phyloP scores from a whole-genome alignment of 2,329 filamentous ascomycete genomes.

The Aspergillus thermomutatus region DNA sequence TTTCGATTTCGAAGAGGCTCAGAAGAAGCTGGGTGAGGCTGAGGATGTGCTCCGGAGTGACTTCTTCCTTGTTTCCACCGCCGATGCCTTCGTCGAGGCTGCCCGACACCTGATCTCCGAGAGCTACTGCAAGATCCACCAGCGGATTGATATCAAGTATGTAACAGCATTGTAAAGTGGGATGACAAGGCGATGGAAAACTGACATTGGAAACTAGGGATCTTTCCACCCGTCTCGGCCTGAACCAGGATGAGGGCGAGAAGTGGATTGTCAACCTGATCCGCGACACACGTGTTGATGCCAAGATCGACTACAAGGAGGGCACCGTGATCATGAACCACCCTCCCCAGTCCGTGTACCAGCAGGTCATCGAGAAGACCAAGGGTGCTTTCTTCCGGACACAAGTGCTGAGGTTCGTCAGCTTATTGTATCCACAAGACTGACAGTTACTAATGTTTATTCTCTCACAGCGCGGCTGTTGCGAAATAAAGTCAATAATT shows the following conservation, averaged over 20 bases:
- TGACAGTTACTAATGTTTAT: slow-evolving; percentile 7
- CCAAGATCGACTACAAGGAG: slow-evolving; percentile 99
- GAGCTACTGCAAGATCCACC: slow-evolving; percentile 99
- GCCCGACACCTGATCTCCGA: slow-evolving; percentile 96
- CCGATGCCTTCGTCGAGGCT: slow-evolving; percentile 87
- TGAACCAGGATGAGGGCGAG: slow-evolving; percentile 93
- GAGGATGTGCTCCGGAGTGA: slow-evolving; percentile 89
- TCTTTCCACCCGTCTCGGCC: slow-evolving; percentile 82
- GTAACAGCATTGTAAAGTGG: slow-evolving; percentile 24
- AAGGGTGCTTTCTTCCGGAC: slow-evolving; percentile 99
- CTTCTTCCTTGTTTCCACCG: slow-evolving; percentile 86
- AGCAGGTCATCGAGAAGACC: slow-evolving; percentile 98
- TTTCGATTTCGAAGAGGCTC: slow-evolving; percentile 96
- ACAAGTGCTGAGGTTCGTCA: slow-evolving; percentile 70
- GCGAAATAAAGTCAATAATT: slow-evolving; percentile 42
- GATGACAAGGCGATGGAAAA: neutral
- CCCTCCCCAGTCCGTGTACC: slow-evolving; percentile 95
- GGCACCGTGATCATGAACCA: slow-evolving; percentile 99
- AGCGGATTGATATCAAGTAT: slow-evolving; percentile 91
- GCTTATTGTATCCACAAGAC: neutral
- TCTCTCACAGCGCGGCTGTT: slow-evolving; percentile 43
- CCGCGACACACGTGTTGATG: slow-evolving; percentile 92
- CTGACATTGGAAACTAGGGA: slow-evolving; percentile 54
- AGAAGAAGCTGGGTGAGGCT: slow-evolving; percentile 78
- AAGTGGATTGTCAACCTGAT: slow-evolving; percentile 99